These are phyloP conservation scores for Tetrahymena malaccensis DNA, from an alignment of 73 alveolate species.

Conservation along the genomic window DNA sequence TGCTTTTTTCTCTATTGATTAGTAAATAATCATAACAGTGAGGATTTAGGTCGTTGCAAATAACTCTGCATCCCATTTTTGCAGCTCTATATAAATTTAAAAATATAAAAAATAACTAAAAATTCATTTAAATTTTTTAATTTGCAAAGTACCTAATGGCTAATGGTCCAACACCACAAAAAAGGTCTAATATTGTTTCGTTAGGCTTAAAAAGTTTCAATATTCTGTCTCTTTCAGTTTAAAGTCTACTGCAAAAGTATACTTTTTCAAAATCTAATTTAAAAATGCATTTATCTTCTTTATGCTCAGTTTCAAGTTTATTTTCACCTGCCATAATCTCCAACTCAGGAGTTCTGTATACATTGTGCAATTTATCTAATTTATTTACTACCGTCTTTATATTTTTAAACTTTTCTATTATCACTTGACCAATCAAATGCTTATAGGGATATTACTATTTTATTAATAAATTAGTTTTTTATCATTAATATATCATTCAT, in stretches of 20 bases:
- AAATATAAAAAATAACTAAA: no score
- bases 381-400: conserved; percentile 92
- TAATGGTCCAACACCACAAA: conserved; percentile 99
- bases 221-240: conserved; percentile 89
- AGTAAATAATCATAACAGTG: conserved; percentile 71
- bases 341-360: conserved; percentile 90
- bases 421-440: conserved; percentile 91
- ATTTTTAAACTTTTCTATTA: conserved; percentile 70
- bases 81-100: conserved; percentile 51
- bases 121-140: not conserved
- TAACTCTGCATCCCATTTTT: conserved; percentile 77
- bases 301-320: conserved; percentile 36
- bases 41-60: conserved; percentile 98
- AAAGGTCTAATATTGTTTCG: conserved; percentile 75
- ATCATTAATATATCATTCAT: not conserved
- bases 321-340: conserved; percentile 97
- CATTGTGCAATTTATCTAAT: conserved; percentile 86
- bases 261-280: conserved; percentile 88
- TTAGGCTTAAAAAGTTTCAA: conserved; percentile 21
- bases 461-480: not conserved
- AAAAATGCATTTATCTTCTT: conserved; percentile 85
- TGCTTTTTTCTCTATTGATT: conserved; percentile 41
- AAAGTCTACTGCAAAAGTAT: conserved; percentile 96
- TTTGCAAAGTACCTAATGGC: conserved; percentile 39
- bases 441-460: conserved; percentile 68